These are phyloP conservation scores for Skeletonema potamos DNA, from an alignment of 108 stramenopile species.

Conservation along the genomic window DNA sequence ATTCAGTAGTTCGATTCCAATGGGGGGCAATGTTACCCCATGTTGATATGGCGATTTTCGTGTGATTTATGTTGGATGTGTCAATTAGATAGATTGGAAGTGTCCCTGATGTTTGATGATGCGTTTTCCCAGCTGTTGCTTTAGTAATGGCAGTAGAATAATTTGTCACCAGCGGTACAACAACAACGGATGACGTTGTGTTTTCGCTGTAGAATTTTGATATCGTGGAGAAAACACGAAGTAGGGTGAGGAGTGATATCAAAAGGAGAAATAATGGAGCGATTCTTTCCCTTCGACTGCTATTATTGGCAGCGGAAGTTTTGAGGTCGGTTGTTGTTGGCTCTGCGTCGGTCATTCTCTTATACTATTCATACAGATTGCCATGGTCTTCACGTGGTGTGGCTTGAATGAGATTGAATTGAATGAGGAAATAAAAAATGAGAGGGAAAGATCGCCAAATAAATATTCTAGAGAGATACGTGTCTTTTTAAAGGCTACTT, in stretches of 20 bases:
- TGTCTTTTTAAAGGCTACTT: too few relatives aligned
- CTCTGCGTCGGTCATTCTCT: too few relatives aligned
- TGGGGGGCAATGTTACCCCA: slow-evolving; percentile 6
- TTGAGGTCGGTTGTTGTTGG: too few relatives aligned
- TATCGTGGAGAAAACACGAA: not conserved
- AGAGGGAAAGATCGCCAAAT: too few relatives aligned
- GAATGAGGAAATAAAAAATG: too few relatives aligned
- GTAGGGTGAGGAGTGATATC: not conserved
- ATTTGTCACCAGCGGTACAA: not conserved
- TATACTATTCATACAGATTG: too few relatives aligned
- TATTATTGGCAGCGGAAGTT: not conserved
- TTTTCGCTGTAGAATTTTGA: not conserved
- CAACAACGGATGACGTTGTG: not conserved
- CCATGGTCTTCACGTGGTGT: too few relatives aligned
- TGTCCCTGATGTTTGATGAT: not conserved
- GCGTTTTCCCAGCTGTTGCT: not conserved
- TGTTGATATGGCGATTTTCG: not conserved
- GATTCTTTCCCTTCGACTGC: not conserved
- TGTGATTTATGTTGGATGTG: not conserved
- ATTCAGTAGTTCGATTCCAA: slow-evolving; percentile 36
- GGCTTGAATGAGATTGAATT: too few relatives aligned
- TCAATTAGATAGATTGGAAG: slow-evolving; percentile 27
- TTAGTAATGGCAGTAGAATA: not conserved
- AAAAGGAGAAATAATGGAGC: not conserved
- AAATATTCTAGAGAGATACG: too few relatives aligned